Conservation (phyloP, 108 stramenopile genomes). For the Fragilariopsis cylindrus region DNA sequence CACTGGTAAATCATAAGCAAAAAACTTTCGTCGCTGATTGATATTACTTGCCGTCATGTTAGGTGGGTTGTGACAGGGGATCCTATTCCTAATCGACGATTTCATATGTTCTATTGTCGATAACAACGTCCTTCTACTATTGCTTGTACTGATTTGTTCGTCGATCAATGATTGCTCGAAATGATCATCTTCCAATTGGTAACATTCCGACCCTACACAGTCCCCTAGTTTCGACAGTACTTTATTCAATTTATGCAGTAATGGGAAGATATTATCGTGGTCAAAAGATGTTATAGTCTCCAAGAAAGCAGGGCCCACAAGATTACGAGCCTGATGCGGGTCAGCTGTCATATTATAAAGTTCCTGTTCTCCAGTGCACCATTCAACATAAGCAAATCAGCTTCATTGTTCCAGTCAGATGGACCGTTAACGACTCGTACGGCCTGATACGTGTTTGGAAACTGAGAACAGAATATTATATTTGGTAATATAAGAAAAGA, state of each 20-base stretch:
- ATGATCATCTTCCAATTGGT: not conserved
- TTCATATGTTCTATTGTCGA: not conserved
- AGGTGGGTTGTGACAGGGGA: slow-evolving; percentile 10
- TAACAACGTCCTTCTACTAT: not conserved
- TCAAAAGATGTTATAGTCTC: not conserved
- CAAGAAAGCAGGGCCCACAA: not conserved
- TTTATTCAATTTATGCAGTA: slow-evolving; percentile 2
- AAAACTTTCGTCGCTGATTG: slow-evolving; percentile 3
- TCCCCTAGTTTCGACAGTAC: not conserved
- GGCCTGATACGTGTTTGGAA: slow-evolving; percentile 17
- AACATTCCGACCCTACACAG: slow-evolving; percentile 10
- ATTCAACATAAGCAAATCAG: slow-evolving; percentile 14
- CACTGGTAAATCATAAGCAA: not conserved
- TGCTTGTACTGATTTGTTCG: too few species aligned
- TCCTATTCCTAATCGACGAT: slow-evolving; percentile 4
- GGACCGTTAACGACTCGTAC: slow-evolving; percentile 8
- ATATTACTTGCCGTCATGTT: not conserved
- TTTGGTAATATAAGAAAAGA: too few species aligned
- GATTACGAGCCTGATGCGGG: slow-evolving; percentile 4
- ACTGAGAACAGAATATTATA: not conserved
- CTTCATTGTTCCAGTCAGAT: not conserved
- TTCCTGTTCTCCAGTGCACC: slow-evolving; percentile 15
- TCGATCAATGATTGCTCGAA: not conserved
- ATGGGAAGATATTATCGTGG: not conserved
- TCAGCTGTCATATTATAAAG: slow-evolving; percentile 13